These are phyloP conservation scores for Hamamelis virginiana DNA, from an alignment of 164 flowering plant species.

Conservation along the genomic window DNA sequence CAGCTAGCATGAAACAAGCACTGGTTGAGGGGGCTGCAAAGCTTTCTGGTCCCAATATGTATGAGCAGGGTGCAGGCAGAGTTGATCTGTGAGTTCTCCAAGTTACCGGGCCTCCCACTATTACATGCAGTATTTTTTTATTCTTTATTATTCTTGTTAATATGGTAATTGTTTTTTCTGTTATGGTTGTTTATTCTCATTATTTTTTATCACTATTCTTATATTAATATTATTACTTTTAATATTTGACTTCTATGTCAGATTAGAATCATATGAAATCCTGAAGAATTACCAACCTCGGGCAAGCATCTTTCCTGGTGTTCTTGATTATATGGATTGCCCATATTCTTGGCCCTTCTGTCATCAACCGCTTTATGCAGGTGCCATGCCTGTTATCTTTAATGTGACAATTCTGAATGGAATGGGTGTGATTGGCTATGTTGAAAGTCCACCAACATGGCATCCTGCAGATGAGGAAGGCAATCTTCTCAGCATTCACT, in stretches of 20 bases:
- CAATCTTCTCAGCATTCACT: conserved; percentile 84
- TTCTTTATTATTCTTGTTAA: not conserved
- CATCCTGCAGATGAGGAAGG: conserved; percentile 81
- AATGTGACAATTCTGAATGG: conserved; percentile 95
- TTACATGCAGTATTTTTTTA: conserved; percentile 1
- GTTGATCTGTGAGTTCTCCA: conserved; percentile 83
- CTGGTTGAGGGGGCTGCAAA: conserved; percentile 97
- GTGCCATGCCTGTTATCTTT: conserved; percentile 98
- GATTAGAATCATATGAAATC: conserved; percentile 91
- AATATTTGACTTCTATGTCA: conserved; percentile 33
- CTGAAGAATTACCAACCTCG: conserved; percentile 82
- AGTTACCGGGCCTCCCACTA: not conserved
- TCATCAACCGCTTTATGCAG: conserved; percentile 97
- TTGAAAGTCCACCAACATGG: conserved; percentile 81
- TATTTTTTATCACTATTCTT: not conserved
- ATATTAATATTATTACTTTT: conserved; percentile 2
- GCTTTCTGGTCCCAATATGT: conserved; percentile 96
- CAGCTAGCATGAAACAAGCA: conserved; percentile 99
- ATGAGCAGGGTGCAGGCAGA: conserved; percentile 99
- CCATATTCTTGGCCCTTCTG: conserved; percentile 99
- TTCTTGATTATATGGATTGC: conserved; percentile 85
- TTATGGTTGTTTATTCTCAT: not conserved
- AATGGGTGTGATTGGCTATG: conserved; percentile 93
- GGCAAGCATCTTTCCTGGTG: conserved; percentile 90
- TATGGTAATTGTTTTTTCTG: not conserved